A percentile compares a stretch with the other conserved stretches of the same genome.
phyloP scores from a whole-genome alignment of 2,329 filamentous ascomycete species.

The Neoascochyta sp. region DNA sequence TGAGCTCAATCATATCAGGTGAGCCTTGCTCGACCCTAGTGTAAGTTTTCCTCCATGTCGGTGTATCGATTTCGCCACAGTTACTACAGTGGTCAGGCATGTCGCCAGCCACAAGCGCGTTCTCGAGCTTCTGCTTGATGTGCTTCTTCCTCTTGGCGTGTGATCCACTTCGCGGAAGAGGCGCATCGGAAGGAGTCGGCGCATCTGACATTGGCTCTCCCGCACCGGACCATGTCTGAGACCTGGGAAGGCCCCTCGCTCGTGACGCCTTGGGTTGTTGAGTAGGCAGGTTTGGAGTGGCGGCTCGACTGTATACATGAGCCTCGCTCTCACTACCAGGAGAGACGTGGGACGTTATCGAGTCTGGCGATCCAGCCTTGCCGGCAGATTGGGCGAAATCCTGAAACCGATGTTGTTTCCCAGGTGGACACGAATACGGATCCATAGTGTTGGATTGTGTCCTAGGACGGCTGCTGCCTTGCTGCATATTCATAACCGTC shows the following conservation, averaged over 20 bases:
- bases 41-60: slow-evolving; percentile 93
- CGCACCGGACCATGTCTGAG: slow-evolving; percentile 38
- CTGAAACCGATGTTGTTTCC: slow-evolving; percentile 4
- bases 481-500: slow-evolving; percentile 1
- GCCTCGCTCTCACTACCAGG: slow-evolving; percentile 17
- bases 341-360: slow-evolving; percentile 12
- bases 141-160: slow-evolving; percentile 64
- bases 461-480: slow-evolving; percentile 1
- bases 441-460: slow-evolving; percentile 3
- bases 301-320: slow-evolving; percentile 21
- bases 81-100: slow-evolving; percentile 88
- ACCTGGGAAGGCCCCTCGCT: slow-evolving; percentile 30
- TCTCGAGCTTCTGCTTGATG: slow-evolving; percentile 54
- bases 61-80: slow-evolving; percentile 91
- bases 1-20: slow-evolving; percentile 67
- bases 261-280: slow-evolving; percentile 18
- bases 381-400: slow-evolving; percentile 4
- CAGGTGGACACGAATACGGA: slow-evolving; percentile 4
- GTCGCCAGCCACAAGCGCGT: slow-evolving; percentile 68
- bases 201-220: slow-evolving; percentile 35
- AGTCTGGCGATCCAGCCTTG: slow-evolving; percentile 20
- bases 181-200: slow-evolving; percentile 19
- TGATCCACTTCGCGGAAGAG: slow-evolving; percentile 44
- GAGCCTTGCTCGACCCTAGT: slow-evolving; percentile 69
- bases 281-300: slow-evolving; percentile 18